Evolutionary conservation across 345 rosid species (phyloP).

Genomic region (Viola odorata): DNA sequence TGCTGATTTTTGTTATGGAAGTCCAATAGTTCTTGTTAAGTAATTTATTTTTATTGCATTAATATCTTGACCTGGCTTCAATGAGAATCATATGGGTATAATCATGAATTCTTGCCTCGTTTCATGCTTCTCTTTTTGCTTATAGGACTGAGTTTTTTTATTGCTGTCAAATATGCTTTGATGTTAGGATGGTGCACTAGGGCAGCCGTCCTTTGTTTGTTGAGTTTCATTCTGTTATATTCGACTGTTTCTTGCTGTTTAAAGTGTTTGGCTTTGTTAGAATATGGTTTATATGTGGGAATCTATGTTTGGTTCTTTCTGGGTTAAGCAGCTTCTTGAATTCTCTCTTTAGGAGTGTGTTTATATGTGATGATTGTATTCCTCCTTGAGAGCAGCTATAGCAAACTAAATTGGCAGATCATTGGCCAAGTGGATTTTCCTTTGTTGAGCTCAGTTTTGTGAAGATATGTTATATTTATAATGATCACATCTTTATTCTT

Average conservation of each 20-base stretch:
- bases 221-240: too few relatives aligned
- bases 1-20: background rate
- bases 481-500: background rate
- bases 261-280: too few relatives aligned
- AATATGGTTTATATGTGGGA: background rate
- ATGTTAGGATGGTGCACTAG: too few relatives aligned
- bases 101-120: too few relatives aligned
- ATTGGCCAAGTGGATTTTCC: conserved; percentile 19
- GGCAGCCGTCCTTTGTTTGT: too few relatives aligned
- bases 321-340: conserved; percentile 29
- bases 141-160: too few relatives aligned
- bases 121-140: too few relatives aligned
- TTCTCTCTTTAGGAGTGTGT: conserved; percentile 6
- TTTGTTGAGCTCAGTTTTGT: conserved; percentile 22
- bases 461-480: conserved; percentile 15
- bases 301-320: conserved; percentile 12
- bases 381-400: conserved; percentile 31
- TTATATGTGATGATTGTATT: conserved; percentile 22
- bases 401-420: conserved; percentile 7
- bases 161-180: too few relatives aligned
- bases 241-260: background rate
- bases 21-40: too few relatives aligned
- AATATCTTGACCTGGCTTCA: too few relatives aligned
- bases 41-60: too few relatives aligned
- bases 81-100: too few relatives aligned